phyloP scores from a whole-genome alignment of 164 flowering plant species.

The Magnolia changhungtana region DNA sequence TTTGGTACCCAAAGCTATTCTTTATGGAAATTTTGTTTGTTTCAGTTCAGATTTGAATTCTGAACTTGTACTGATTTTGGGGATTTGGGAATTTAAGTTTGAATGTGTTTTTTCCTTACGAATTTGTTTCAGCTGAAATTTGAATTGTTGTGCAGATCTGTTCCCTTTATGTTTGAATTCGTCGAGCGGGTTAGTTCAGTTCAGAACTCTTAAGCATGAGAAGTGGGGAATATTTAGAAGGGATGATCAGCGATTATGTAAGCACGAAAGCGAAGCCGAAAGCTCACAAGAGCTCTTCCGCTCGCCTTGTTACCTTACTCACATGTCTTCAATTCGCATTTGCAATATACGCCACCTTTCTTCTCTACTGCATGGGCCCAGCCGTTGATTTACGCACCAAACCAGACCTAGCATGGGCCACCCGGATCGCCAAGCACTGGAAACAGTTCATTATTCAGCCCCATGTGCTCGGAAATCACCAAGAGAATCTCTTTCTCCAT shows the following conservation, averaged over 20 bases:
- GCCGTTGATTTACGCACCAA: conserved; percentile 56
- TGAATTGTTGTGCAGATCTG: background rate
- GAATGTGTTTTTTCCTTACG: background rate
- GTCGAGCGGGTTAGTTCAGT: conserved; percentile 39
- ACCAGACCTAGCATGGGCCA: conserved; percentile 87
- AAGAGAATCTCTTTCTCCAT: conserved; percentile 35
- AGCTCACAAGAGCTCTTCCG: conserved; percentile 37
- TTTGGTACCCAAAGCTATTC: background rate
- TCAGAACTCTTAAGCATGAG: conserved; percentile 29
- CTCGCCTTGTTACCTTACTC: conserved; percentile 58
- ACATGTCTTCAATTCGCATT: conserved; percentile 87
- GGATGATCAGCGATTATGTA: conserved; percentile 71
- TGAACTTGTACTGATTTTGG: background rate
- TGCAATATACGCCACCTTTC: conserved; percentile 83
- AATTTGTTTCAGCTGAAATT: background rate
- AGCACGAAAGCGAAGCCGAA: conserved; percentile 51
- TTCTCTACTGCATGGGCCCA: conserved; percentile 89
- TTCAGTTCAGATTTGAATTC: background rate
- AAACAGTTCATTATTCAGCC: conserved; percentile 59
- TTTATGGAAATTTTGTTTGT: background rate
- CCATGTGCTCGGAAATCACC: conserved; percentile 40
- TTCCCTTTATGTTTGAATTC: conserved; percentile 5
- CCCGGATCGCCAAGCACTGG: conserved; percentile 69
- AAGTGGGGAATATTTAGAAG: conserved; percentile 75
- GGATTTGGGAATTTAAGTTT: background rate